Evolutionary conservation across 768 basidiomycete species (phyloP).

Genomic region (Strobilomyces confusus): DNA sequence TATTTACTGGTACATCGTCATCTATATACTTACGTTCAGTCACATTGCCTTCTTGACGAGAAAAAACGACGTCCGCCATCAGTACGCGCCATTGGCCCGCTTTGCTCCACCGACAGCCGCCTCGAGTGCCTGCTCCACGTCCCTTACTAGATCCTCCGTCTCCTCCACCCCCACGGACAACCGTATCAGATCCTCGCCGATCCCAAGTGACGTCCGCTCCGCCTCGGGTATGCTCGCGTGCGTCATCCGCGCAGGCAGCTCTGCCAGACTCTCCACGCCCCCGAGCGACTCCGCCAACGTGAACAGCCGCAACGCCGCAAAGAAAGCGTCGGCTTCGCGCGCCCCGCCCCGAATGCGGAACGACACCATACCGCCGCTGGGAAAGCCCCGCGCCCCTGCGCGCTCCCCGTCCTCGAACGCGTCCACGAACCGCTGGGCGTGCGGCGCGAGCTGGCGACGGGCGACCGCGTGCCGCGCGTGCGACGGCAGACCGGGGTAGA

Average conservation of each 20-base stretch:
- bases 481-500: constrained; percentile 77
- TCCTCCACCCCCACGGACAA: constrained; percentile 91
- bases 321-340: constrained; percentile 59
- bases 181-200: constrained; percentile 72
- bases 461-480: constrained; percentile 68
- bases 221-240: constrained; percentile 71
- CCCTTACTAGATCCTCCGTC: constrained; percentile 63
- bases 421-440: constrained; percentile 64
- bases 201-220: constrained; percentile 68
- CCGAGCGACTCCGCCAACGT: constrained; percentile 86
- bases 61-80: too few relatives aligned
- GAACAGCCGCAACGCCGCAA: constrained; percentile 63
- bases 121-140: constrained; percentile 28
- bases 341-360: constrained; percentile 56
- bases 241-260: constrained; percentile 86
- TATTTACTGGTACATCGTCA: too few relatives aligned
- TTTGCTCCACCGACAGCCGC: constrained; percentile 5
- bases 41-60: too few relatives aligned
- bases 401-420: constrained; percentile 29
- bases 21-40: background rate
- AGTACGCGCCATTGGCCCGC: constrained; percentile 1
- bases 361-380: constrained; percentile 87
- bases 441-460: constrained; percentile 56
- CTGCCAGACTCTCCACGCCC: constrained; percentile 88
- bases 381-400: constrained; percentile 53